A percentile compares a stretch with the other conserved stretches of the same genome.
These are phyloP conservation scores for Collybiopsis luxurians DNA, from an alignment of 768 basidiomycete species.

Conservation along the genomic window DNA sequence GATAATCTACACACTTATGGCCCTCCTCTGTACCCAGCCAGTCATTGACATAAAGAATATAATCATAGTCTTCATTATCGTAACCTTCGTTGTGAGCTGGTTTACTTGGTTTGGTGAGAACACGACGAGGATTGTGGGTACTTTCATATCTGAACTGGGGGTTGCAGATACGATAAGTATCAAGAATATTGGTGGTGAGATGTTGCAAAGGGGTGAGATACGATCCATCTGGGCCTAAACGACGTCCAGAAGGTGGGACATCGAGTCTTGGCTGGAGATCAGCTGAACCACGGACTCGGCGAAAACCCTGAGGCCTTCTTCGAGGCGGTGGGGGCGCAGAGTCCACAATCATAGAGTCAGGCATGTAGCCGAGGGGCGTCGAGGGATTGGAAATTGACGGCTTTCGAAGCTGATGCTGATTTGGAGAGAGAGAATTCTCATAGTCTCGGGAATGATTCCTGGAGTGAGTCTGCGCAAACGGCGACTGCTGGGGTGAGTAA, in stretches of 20 bases:
- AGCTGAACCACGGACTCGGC: slow-evolving; percentile 69
- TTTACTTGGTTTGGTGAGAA: slow-evolving; percentile 97
- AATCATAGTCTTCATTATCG: slow-evolving; percentile 99
- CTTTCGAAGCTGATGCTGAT: slow-evolving; percentile 55
- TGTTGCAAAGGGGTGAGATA: slow-evolving; percentile 59
- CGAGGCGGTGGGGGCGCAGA: slow-evolving; percentile 44
- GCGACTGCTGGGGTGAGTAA: slow-evolving; percentile 70
- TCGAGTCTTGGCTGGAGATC: slow-evolving; percentile 80
- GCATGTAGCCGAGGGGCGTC: slow-evolving; percentile 63
- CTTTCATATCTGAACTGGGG: slow-evolving; percentile 94
- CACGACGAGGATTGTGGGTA: slow-evolving; percentile 90
- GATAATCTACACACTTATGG: slow-evolving; percentile 67
- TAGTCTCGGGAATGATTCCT: slow-evolving; percentile 46
- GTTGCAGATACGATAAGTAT: slow-evolving; percentile 94
- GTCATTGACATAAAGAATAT: slow-evolving; percentile 99
- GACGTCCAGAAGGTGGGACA: slow-evolving; percentile 56
- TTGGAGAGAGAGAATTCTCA: slow-evolving; percentile 52
- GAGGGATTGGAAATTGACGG: slow-evolving; percentile 66
- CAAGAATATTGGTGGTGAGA: slow-evolving; percentile 82
- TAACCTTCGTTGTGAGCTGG: slow-evolving; percentile 94
- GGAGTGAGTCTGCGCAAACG: slow-evolving; percentile 47
- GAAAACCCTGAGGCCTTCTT: slow-evolving; percentile 73
- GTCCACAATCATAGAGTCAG: slow-evolving; percentile 69
- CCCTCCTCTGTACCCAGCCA: slow-evolving; percentile 93
- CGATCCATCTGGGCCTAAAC: slow-evolving; percentile 74